Evolutionary conservation across 148 eudicot genomes (phyloP), one percentile per base, ranked within the genome.

Genomic region (Amaranthus palmeri): DNA sequence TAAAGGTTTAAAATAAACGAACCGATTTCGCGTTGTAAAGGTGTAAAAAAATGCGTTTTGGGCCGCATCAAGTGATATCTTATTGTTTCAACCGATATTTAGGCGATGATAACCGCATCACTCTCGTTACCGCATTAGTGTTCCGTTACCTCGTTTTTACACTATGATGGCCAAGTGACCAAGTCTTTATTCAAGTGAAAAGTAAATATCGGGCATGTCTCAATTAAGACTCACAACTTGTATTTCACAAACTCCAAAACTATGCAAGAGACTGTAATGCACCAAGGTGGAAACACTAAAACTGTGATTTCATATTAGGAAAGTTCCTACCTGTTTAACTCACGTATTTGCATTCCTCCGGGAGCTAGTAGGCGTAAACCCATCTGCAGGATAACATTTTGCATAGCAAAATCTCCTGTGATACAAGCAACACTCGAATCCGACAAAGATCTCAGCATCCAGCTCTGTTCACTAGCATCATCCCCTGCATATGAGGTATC

Each of bases 321-420:
- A 25, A 1, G 60, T 43, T 48, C 25, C 36, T 74, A 95, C 98
- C 98, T 91, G 82, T 91, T 96, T 77, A 95, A 75, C 83, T 95
- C 91, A 52, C 96, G 93, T 46, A 95, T 95, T 84, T 95, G 98
- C 97, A 91, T 91, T 71, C 98, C 98, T 60, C 96, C 97, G n/a
- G 98, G 97, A 40, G 98, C 96, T 79, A 95, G 50, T 72, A 95
- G 81, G 40, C 97, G 90, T 74, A 95, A 80, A 77, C 98, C 97
- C 90, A 95, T 91, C 81, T 95, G 98, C 65, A 91, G 81, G 54
- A 95, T 79, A 77, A 95, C 97, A 84, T 95, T 95, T 78, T 95
- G 98, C 97, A 95, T 95, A n/a, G 98, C 98, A 74, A 71, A 95
- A 70, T 95, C 97, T 78, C 85, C 85, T 36, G 98, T 95, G 70